These are phyloP conservation scores for Peziza echinospora DNA, from an alignment of 495 filamentous ascomycete genomes.

Conservation along the genomic window DNA sequence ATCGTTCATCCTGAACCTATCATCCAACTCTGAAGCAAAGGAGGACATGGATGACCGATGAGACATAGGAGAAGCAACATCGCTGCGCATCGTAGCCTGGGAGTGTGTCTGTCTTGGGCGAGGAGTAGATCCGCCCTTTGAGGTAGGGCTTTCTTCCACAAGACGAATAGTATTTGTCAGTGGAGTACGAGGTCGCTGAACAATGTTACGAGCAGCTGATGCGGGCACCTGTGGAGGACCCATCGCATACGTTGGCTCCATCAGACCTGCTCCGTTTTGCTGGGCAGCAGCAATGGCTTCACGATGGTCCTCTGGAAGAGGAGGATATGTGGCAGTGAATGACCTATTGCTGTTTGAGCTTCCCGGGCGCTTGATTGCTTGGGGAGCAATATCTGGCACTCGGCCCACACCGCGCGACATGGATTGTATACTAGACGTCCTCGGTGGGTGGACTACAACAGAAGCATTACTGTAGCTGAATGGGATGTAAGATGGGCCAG, in stretches of 20 bases:
- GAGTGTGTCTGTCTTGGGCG: slow-evolving; percentile 33
- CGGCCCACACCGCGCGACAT: background rate
- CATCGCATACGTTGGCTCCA: slow-evolving; percentile 31
- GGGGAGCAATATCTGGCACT: background rate
- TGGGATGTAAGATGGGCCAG: slow-evolving; percentile 8
- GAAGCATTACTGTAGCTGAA: slow-evolving; percentile 4
- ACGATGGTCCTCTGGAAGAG: slow-evolving; percentile 61
- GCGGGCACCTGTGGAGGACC: slow-evolving; percentile 69
- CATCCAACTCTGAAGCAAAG: slow-evolving; percentile 82
- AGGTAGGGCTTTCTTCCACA: slow-evolving; percentile 11
- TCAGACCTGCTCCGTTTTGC: slow-evolving; percentile 24
- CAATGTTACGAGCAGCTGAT: slow-evolving; percentile 40
- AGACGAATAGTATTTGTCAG: slow-evolving; percentile 6
- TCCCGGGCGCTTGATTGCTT: slow-evolving; percentile 33
- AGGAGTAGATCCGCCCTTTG: slow-evolving; percentile 33
- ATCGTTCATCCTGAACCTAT: slow-evolving; percentile 55
- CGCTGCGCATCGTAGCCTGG: slow-evolving; percentile 25
- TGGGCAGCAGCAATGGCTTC: slow-evolving; percentile 62
- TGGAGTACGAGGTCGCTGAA: slow-evolving; percentile 50
- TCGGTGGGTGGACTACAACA: background rate
- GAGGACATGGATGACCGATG: slow-evolving; percentile 80
- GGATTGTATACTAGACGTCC: background rate
- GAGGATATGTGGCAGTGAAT: slow-evolving; percentile 35
- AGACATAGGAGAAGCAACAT: slow-evolving; percentile 26
- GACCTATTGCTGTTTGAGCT: slow-evolving; percentile 44